phyloP scores from a whole-genome alignment of 768 basidiomycete genomes.

The Leccinum arenicola region DNA sequence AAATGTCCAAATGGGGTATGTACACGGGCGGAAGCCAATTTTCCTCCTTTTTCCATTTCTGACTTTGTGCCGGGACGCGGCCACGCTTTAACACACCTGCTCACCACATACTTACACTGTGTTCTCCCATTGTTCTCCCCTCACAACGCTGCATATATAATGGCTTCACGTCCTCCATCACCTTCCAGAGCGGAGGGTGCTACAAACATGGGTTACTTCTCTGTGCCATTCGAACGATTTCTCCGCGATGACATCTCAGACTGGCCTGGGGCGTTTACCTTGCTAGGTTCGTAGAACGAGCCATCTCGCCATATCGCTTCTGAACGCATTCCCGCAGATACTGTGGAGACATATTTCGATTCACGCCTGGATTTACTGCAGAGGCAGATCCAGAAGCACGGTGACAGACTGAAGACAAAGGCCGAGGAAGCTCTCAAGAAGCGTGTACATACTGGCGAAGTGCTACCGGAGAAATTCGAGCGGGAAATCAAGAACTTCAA shows the following conservation, averaged over 20 bases:
- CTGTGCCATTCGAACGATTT: slow-evolving; percentile 70
- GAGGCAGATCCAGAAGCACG: slow-evolving; percentile 82
- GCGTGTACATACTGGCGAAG: slow-evolving; percentile 51
- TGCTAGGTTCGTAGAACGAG: slow-evolving; percentile 59
- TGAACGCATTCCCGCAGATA: slow-evolving; percentile 52
- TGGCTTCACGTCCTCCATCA: slow-evolving; percentile 39
- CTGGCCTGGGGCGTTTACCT: slow-evolving; percentile 79
- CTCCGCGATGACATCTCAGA: slow-evolving; percentile 72
- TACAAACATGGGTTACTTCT: slow-evolving; percentile 53
- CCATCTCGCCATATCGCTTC: background rate
- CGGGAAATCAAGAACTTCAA: slow-evolving; percentile 85
- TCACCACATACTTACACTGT: slow-evolving; percentile 2
- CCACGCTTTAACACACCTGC: slow-evolving; percentile 6
- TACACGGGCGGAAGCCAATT: background rate
- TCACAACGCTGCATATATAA: slow-evolving; percentile 18
- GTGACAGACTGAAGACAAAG: slow-evolving; percentile 75
- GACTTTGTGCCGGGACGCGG: background rate
- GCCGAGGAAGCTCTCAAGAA: slow-evolving; percentile 82
- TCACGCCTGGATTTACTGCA: slow-evolving; percentile 82
- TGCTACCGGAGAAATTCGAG: slow-evolving; percentile 75
- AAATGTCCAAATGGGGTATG: background rate
- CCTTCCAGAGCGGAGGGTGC: slow-evolving; percentile 34
- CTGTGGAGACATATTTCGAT: slow-evolving; percentile 93
- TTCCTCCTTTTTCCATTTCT: background rate
- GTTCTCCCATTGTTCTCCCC: slow-evolving; percentile 16